Base-by-base conservation (phyloP, 768 basidiomycete genomes). In the Suillus subluteus region DNA sequence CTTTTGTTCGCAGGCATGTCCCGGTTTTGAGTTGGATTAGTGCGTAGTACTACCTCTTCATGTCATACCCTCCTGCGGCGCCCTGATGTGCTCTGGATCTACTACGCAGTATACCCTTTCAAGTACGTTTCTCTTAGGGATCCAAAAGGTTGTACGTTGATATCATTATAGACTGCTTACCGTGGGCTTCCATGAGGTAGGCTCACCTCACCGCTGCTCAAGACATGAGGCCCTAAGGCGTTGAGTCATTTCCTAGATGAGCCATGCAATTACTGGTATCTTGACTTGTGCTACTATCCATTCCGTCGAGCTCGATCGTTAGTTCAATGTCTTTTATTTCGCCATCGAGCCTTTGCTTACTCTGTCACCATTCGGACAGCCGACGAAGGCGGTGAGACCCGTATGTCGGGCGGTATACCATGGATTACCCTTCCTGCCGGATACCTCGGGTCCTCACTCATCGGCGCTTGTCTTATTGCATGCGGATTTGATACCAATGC, bases 401-500 rank as follows among this genome's bases (percentile, higher is more conserved):
- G 83, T 43, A 96, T 96, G 95, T 88, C 90, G 18, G 95, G 95
- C 37, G 95, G 94, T 0, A 86, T 96, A 50, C 80, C 85, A 26
- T 92, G 89, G 86, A 76, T 95, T 30, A 95, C 94, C 0, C 85
- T 95, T 4, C 92, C 93, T 4, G 88, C 88, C n/a, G 94, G 95
- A 65, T 94, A 94, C 75, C 87, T 95, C 54, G 93, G 94, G 40
- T 91, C 92, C 6, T 89, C 90, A 5, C 82, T 97, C 73, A 94
- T 97, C 62, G 96, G 96, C 32, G 95, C 94, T 2, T 85, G 86
- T 54, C 81, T 98, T 48, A 96, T 98, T 66, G 87, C 94, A 15
- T 94, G 92, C 68, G 95, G 94, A 15, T 95, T 95, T 74, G 86
- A 95, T 76, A 94, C 92, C 56, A 89, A 92, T 69, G 95, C 95